Conservation (phyloP, 148 eudicot species). For the Pouteria glomerata region DNA sequence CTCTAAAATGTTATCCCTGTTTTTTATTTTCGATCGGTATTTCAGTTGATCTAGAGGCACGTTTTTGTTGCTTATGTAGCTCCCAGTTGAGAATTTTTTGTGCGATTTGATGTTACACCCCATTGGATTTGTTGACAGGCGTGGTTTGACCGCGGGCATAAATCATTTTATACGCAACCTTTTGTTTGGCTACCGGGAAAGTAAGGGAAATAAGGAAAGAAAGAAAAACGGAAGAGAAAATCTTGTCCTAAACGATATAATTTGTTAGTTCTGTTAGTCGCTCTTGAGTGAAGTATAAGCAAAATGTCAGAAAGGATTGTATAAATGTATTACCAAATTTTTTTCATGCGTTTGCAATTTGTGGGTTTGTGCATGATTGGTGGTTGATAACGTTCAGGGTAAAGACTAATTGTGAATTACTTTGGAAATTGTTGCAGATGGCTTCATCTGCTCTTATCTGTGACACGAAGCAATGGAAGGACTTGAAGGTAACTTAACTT, state of each 20-base stretch:
- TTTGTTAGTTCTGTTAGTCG: neutral
- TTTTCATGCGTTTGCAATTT: neutral
- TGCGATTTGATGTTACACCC: neutral
- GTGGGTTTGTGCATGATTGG: neutral
- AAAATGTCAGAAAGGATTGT: neutral
- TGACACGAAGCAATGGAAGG: constrained; percentile 73
- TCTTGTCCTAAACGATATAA: neutral
- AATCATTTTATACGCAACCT: neutral
- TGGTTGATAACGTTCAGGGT: neutral
- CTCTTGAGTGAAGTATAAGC: neutral
- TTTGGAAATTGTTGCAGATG: constrained; percentile 45
- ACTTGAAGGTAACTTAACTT: constrained; percentile 46
- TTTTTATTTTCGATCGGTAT: neutral
- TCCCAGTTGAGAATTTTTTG: too few relatives aligned
- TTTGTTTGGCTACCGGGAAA: neutral
- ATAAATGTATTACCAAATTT: neutral
- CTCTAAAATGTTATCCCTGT: neutral
- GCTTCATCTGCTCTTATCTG: constrained; percentile 60
- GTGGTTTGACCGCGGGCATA: neutral
- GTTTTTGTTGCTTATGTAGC: neutral
- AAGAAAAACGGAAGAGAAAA: neutral
- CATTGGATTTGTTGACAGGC: neutral
- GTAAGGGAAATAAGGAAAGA: neutral
- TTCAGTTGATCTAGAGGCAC: neutral
- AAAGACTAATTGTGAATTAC: neutral